Conservation (phyloP, 148 eudicot species). For the Heliamphora exappendiculata region DNA sequence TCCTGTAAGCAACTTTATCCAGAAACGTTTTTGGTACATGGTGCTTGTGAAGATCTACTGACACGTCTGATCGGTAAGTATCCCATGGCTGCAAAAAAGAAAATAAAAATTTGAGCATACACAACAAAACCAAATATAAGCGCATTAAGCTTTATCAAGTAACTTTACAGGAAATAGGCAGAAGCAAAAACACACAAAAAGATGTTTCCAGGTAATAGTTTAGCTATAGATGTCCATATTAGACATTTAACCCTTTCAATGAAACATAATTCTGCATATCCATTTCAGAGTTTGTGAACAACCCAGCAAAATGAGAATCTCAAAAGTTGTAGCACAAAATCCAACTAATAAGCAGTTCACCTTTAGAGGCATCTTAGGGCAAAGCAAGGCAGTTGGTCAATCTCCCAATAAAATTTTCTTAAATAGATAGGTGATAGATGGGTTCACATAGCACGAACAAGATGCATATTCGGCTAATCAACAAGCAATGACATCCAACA, state of each 20-base stretch:
- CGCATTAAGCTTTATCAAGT: not conserved
- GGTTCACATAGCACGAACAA: no score
- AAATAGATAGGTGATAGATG: no score
- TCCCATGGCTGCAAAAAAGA: slow-evolving; percentile 71
- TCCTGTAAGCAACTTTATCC: slow-evolving; percentile 72
- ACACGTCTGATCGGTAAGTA: slow-evolving; percentile 53
- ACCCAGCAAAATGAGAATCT: not conserved
- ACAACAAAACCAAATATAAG: no score
- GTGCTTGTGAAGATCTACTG: slow-evolving; percentile 71
- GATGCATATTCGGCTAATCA: no score
- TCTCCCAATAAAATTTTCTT: not conserved
- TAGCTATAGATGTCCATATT: not conserved
- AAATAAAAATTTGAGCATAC: not conserved
- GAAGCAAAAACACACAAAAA: not conserved
- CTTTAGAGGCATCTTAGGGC: not conserved
- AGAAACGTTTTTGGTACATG: slow-evolving; percentile 73
- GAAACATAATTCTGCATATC: not conserved
- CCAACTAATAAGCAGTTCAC: not conserved
- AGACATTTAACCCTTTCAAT: not conserved
- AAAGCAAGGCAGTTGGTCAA: not conserved
- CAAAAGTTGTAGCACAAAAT: not conserved
- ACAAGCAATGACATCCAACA: no score
- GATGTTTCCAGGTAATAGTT: not conserved
- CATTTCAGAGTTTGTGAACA: not conserved
- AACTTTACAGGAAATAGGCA: not conserved